Evolutionary conservation across 2,329 filamentous ascomycete species (phyloP), one percentile per base, ranked within the genome.

Genomic region (Tolypocladium cylindrosporum): DNA sequence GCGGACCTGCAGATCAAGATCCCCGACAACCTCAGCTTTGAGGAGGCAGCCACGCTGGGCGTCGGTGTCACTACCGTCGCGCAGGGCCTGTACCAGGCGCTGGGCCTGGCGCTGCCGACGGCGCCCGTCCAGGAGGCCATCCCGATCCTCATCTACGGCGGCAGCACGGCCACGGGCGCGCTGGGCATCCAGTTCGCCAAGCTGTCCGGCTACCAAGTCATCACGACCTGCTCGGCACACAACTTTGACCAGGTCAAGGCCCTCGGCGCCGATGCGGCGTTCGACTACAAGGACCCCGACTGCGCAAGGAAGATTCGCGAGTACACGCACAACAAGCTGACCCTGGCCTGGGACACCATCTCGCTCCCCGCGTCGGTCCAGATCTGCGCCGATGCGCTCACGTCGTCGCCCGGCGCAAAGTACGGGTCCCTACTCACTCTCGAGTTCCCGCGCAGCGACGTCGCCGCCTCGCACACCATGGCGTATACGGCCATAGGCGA

Each of bases 111-210:
- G 64, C 68, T 7, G 58, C 56, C 31, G 60, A 63, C n/a, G 55
- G 61, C 60, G 51, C 57, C 59, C 3, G 55, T 65, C 3, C 43
- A 60, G 0, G 58, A 61, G 36, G 27, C 59, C n/a, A 55, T 59
- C 24, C 58, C 61, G 48, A 68, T 81, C 0, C 64, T 81, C 1
- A 72, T 81, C 4, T 73, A 72, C 52, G 79, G 78, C 1, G 79
- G 77, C 2, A 69, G 67, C 40, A 77, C 76, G 1, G 67, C 75
- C 0, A 72, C 68, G 0, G 78, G 77, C 0, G 75, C 73, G 1
- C 64, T 72, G 56, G 76, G 74, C 0, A 71, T 78, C 4, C 78
- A 81, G 61, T 52, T 79, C 16, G 62, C 76, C 19, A 71, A 67
- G 41, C 56, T 68, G 64, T 72, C 73, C 16, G 77, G 77, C 0